phyloP scores from a whole-genome alignment of 1,284 basidiomycete genomes.

The Pseudozyma pruni region DNA sequence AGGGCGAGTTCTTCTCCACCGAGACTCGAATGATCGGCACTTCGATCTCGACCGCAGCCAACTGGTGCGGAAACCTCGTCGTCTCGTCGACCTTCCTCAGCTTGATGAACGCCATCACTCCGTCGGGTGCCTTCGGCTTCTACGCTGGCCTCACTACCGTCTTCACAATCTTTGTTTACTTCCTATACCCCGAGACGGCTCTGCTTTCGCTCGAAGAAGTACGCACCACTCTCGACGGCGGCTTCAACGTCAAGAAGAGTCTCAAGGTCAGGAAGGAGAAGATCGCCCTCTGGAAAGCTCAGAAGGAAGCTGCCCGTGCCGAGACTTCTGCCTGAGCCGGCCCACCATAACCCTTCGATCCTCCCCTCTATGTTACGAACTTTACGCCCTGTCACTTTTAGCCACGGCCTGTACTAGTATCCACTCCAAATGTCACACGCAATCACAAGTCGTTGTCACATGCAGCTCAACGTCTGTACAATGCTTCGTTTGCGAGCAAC shows the following conservation, averaged over 20 bases:
- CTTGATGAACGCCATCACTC: constrained; percentile 79
- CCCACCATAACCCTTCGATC: neutral
- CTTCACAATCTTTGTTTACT: constrained; percentile 77
- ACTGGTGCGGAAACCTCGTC: constrained; percentile 82
- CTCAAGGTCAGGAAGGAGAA: constrained; percentile 65
- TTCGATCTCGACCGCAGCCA: constrained; percentile 79
- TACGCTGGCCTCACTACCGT: constrained; percentile 80
- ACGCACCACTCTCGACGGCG: constrained; percentile 69
- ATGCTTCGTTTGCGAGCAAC: no score
- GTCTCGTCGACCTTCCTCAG: constrained; percentile 82
- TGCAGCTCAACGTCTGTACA: no score
- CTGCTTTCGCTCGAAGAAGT: constrained; percentile 82
- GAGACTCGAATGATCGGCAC: constrained; percentile 79
- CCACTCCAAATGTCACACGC: constrained; percentile 19
- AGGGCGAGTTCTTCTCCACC: constrained; percentile 79
- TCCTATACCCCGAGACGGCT: constrained; percentile 69
- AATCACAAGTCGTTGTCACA: no score
- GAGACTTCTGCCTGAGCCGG: constrained; percentile 19
- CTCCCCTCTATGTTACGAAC: neutral
- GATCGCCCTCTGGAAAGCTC: constrained; percentile 48
- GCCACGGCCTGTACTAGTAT: constrained; percentile 22
- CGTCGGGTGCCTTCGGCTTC: constrained; percentile 74
- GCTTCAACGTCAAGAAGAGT: constrained; percentile 70
- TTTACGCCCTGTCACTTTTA: neutral
- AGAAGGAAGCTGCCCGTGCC: constrained; percentile 22